Base-by-base conservation (phyloP, 2,329 filamentous ascomycete species). In the Arthrobotrys sinensis region DNA sequence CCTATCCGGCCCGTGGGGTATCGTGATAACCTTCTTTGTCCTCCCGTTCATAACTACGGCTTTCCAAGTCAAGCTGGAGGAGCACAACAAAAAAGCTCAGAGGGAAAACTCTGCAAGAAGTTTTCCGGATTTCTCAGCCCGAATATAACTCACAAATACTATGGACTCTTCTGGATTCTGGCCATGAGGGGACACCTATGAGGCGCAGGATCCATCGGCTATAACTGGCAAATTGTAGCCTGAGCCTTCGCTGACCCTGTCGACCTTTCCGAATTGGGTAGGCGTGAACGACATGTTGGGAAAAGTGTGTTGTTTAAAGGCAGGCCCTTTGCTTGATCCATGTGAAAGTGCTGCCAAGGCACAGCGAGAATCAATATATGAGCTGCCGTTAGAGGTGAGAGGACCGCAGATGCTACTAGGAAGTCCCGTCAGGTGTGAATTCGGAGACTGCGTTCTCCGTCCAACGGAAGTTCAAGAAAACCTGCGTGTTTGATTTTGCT, bases 311-410 rank as follows among this genome's bases (percentile, higher is more conserved):
- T 78, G 75, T 64, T 65, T 32, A 19, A 43, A 60, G 55, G 66
- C 72, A 70, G 71, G 64, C 50, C 34, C 24, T 32, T 14, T 28
- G 52, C 2, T 8, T 12, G 43, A 73, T 60, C 65, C 75, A 63
- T 67, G 60, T 32, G 34, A 32, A 38, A 36, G 16, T 53, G 48
- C 45, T 62, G 73, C 66, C 73, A 71, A 71, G 66, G n/a, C 45
- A 43, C 67, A 63, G 38, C 53, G 62, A 62, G 50, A 36, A 21
- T 53, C 32, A 36, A 19, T 45, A 12, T 34, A 19, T 48, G 50
- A 78, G 43, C 67, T 78, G 60, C 75, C 75, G 46, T 78, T 78
- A 48, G 63, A 68, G 48, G 75, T 7, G 52, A 67, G 24, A 72
- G 38, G 52, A 34, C 52, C 53, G 67, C 67, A 40, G 57, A 72